Evolutionary conservation across 2,329 filamentous ascomycete species (phyloP), one percentile per base, ranked within the genome.

Genomic region (Verticillium dahliae): DNA sequence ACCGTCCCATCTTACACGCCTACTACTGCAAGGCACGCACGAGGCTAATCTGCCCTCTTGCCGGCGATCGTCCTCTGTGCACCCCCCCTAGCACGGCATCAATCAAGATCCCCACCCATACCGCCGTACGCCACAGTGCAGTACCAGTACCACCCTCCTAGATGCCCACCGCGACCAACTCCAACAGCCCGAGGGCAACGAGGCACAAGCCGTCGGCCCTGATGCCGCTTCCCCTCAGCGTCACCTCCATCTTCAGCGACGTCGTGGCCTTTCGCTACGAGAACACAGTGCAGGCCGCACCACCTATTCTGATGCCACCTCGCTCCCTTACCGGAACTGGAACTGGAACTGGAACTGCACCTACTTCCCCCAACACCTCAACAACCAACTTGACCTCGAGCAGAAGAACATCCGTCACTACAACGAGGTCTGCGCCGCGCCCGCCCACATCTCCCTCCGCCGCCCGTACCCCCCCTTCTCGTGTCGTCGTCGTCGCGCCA

Each of bases 221-320:
- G n/a, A 18, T 52, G 9, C 45, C 45, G n/a, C 45, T 52, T n/a
- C 45, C 45, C 45, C 45, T 52, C 45, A 73, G 74, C 64, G 69
- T 73, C 63, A 68, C 65, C 65, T 61, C 67, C 73, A 61, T 75
- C 31, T 78, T 83, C 68, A 75, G 78, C 63, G 80, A 81, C 68
- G 82, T 87, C 67, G 77, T 87, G 62, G 80, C 80, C 57, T 69
- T 88, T 61, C 81, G 83, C 62, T 88, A 88, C 74, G 85, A 88
- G 69, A 80, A 87, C 72, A 85, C 83, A 39, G 74, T 80, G 58
- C 79, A 82, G 67, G 82, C 82, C 57, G 80, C 83, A 71, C 82
- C 82, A 62, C 85, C 85, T 39, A 83, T 86, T 65, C 80, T 81
- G 56, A 72, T 85, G 62, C 72, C 79, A 57, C 78, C 80, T 64